Evolutionary conservation across 176 grass and related monocot genomes (phyloP), one percentile per base, ranked within the genome.

Genomic region (Juncus effusus): DNA sequence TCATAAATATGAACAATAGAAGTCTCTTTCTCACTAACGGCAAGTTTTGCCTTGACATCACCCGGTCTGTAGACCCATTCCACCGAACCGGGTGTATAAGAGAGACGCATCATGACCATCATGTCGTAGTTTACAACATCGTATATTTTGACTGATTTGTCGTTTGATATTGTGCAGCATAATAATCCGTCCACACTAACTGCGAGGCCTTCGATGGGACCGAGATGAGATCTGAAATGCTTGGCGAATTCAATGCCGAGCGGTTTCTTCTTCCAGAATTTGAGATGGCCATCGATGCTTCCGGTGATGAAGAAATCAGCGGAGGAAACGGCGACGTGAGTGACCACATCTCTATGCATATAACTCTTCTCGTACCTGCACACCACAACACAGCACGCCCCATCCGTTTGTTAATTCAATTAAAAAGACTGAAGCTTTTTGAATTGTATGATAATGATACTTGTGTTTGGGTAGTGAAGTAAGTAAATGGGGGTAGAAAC

Each of bases 111-210:
- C 94, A 99, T 99, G 76, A 99, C 84, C 85, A 85, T 99, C 94
- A 99, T 99, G 74, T 99, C 94, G 80, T 89, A 99, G 78, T 93
- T 99, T 15, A 99, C 85, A 56, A 93, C 94, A 82, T 99, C 94
- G 51, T 99, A 99, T 80, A 99, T 84, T 80, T 99, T 99, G 10
- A 93, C 83, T 39, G 85, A 89, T 11, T 5, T 60, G 7, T 99
- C 88, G 51, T 15, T 86, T 54, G 88, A 86, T 58, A 99, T 93
- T 40, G 85, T 99, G 85, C 94, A 93, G 62, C 94, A 99, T 69
- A 89, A 70, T 70, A 99, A 84, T 55, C 94, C 94, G 86, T 99
- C 88, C 28, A 47, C 36, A 93, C 94, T 93, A 75, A 99, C 94
- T 59, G 85, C 75, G 82, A 99, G 60, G 73, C 88, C 94, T 84